A percentile compares a stretch with the other conserved stretches of the same genome.
Evolutionary conservation across 305 asterid species (phyloP).

Genomic region (Plantago rigida): DNA sequence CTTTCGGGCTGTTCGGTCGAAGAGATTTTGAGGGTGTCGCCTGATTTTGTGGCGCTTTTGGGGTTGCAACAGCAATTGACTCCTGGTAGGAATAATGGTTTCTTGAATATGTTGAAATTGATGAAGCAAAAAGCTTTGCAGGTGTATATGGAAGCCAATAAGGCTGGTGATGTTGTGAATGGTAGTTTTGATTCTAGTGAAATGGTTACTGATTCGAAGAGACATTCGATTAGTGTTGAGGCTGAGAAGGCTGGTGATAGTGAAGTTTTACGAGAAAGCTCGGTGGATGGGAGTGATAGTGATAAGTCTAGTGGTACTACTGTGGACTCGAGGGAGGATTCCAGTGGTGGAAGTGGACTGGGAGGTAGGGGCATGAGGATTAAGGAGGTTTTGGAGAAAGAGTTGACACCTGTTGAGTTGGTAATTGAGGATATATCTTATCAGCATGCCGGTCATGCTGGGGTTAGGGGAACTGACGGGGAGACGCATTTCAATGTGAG

Average conservation of each 20-base stretch:
- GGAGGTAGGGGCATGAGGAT: slow-evolving; percentile 59
- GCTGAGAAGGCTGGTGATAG: too few species aligned
- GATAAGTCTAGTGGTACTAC: slow-evolving; percentile 20
- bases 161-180: slow-evolving; percentile 27
- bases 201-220: slow-evolving; percentile 2
- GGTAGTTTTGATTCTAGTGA: slow-evolving; percentile 25
- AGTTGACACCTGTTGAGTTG: slow-evolving; percentile 44
- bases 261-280: too few species aligned
- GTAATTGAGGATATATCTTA: slow-evolving; percentile 63
- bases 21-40: slow-evolving; percentile 63
- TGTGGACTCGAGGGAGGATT: slow-evolving; percentile 11
- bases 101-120: slow-evolving; percentile 73
- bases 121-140: slow-evolving; percentile 77
- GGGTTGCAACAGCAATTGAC: slow-evolving; percentile 80
- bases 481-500: slow-evolving; percentile 70
- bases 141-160: slow-evolving; percentile 48
- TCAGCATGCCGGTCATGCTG: slow-evolving; percentile 78
- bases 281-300: too few species aligned
- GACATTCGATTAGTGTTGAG: too few species aligned
- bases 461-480: slow-evolving; percentile 53
- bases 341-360: slow-evolving; percentile 29
- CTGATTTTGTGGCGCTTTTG: slow-evolving; percentile 63
- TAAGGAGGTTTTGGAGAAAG: slow-evolving; percentile 41
- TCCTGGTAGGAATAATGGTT: slow-evolving; percentile 77
- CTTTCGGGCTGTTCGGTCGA: slow-evolving; percentile 63